Evolutionary conservation across 2,329 filamentous ascomycete species (phyloP).

Genomic region (Xylariales sp.): DNA sequence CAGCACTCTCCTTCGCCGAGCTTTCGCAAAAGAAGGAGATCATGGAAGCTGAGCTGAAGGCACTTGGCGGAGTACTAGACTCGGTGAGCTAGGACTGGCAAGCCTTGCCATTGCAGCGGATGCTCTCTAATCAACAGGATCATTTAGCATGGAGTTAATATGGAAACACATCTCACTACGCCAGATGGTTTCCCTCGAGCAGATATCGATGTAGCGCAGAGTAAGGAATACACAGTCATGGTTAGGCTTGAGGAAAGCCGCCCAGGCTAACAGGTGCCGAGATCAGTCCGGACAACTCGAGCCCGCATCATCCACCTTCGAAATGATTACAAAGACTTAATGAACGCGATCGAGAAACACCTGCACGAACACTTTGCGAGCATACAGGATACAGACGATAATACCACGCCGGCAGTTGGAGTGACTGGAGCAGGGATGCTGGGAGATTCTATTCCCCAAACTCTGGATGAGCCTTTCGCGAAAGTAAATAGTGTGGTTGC

Average conservation of each 20-base stretch:
- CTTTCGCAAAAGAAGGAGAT: slow-evolving; percentile 80
- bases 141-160: slow-evolving; percentile 87
- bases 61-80: slow-evolving; percentile 80
- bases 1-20: slow-evolving; percentile 68
- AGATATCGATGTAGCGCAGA: slow-evolving; percentile 93
- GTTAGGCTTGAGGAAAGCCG: background rate
- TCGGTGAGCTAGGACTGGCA: slow-evolving; percentile 71
- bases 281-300: slow-evolving; percentile 82
- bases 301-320: slow-evolving; percentile 82
- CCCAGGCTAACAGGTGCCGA: background rate
- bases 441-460: slow-evolving; percentile 28
- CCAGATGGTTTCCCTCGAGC: slow-evolving; percentile 87
- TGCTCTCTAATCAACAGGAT: too few relatives aligned
- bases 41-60: slow-evolving; percentile 81
- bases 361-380: slow-evolving; percentile 90
- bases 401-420: slow-evolving; percentile 19
- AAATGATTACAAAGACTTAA: slow-evolving; percentile 90
- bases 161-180: slow-evolving; percentile 84
- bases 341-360: slow-evolving; percentile 75
- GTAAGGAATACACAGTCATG: slow-evolving; percentile 40
- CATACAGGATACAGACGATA: slow-evolving; percentile 48
- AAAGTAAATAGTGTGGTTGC: slow-evolving; percentile 80
- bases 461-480: slow-evolving; percentile 62
- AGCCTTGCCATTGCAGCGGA: too few relatives aligned
- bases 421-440: slow-evolving; percentile 19